phyloP scores from a whole-genome alignment of 257 asterid species.

The Lithospermum erythrorhizon region DNA sequence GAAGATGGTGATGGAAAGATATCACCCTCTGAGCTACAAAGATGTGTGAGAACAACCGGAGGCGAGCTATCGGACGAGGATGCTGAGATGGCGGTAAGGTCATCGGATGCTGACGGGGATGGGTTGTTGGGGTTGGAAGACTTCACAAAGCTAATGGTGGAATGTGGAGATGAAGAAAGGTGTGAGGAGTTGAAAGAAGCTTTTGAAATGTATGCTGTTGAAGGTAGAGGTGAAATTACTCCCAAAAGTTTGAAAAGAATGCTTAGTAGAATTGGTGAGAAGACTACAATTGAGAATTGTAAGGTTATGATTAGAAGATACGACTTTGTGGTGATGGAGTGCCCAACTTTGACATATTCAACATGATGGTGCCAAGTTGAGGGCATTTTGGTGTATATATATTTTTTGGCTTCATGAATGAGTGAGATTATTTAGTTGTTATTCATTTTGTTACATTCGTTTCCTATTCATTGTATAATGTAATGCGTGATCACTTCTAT shows the following conservation, averaged over 20 bases:
- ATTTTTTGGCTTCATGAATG: not conserved
- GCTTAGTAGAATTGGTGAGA: constrained; percentile 51
- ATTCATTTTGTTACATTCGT: not conserved
- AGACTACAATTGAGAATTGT: constrained; percentile 36
- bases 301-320: constrained; percentile 37
- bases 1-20: constrained; percentile 26
- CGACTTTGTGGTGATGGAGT: constrained; percentile 63
- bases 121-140: constrained; percentile 50
- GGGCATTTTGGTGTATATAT: not conserved
- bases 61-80: constrained; percentile 34
- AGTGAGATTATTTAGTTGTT: not conserved
- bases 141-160: constrained; percentile 38
- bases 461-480: no score
- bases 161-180: constrained; percentile 43
- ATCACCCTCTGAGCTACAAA: constrained; percentile 24
- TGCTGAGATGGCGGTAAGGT: constrained; percentile 29
- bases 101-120: constrained; percentile 36
- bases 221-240: constrained; percentile 44
- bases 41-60: constrained; percentile 7
- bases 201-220: constrained; percentile 47
- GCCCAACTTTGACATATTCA: constrained; percentile 47
- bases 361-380: constrained; percentile 47
- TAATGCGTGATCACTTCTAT: no score
- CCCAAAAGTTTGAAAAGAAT: constrained; percentile 51
- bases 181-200: constrained; percentile 37